These are phyloP conservation scores for Aspergillus fumigatiaffinis DNA, from an alignment of 2,329 filamentous ascomycete genomes.

Conservation along the genomic window DNA sequence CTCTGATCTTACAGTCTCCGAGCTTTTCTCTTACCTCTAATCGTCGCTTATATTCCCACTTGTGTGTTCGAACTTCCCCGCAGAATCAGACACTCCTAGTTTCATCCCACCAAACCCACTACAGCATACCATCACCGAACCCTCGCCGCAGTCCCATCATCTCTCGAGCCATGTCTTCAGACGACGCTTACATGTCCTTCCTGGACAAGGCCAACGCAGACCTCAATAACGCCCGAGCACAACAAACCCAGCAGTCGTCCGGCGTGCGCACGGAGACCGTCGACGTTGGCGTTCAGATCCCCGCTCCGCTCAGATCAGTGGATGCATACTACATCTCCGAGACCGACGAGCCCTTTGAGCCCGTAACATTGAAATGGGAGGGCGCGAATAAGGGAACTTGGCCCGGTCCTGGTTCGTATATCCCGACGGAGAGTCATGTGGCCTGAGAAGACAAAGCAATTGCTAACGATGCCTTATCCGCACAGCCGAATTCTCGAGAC, in stretches of 20 bases:
- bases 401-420: slow-evolving; percentile 33
- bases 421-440: neutral
- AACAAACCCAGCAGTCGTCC: slow-evolving; percentile 20
- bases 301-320: slow-evolving; percentile 53
- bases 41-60: neutral
- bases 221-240: slow-evolving; percentile 31
- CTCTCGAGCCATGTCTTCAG: slow-evolving; percentile 49
- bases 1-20: neutral
- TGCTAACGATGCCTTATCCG: neutral
- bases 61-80: neutral
- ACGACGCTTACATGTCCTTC: slow-evolving; percentile 80
- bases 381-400: slow-evolving; percentile 30
- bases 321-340: slow-evolving; percentile 73
- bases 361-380: slow-evolving; percentile 63
- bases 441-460: neutral
- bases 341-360: slow-evolving; percentile 79
- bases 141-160: slow-evolving; percentile 2
- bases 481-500: slow-evolving; percentile 64
- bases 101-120: neutral
- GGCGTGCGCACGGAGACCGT: slow-evolving; percentile 35
- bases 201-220: slow-evolving; percentile 82
- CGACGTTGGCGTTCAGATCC: slow-evolving; percentile 53
- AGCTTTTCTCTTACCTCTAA: neutral
- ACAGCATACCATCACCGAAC: neutral
- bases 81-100: neutral